Percentiles rank a stretch among this genome's conserved stretches.
phyloP scores from a whole-genome alignment of 2,329 filamentous ascomycete genomes.

The Parastagonospora avenae region DNA sequence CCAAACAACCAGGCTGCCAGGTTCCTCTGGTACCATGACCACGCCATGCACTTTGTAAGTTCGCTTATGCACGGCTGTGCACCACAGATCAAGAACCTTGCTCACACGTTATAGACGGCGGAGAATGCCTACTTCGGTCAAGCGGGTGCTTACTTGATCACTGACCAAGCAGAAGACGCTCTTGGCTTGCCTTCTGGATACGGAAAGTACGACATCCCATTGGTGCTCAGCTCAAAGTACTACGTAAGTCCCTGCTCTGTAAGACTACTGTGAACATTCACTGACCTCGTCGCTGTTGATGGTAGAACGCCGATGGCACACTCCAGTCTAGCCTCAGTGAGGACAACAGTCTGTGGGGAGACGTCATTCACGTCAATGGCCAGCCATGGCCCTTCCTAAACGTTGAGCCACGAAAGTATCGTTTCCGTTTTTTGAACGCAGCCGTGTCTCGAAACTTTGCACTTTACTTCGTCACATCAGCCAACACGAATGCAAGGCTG shows the following conservation, averaged over 20 bases:
- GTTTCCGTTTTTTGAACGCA: conserved; percentile 59
- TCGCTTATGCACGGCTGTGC: conserved; percentile 23
- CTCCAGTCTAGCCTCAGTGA: conserved; percentile 52
- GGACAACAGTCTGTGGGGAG: conserved; percentile 57
- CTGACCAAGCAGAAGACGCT: conserved; percentile 56
- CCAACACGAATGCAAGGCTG: conserved; percentile 40
- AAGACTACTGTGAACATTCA: no score
- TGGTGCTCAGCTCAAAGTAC: conserved; percentile 58
- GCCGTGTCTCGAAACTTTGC: conserved; percentile 48
- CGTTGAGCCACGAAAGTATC: conserved; percentile 64
- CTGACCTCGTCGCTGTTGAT: no score
- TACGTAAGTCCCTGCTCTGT: conserved; percentile 40
- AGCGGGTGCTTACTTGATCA: conserved; percentile 61
- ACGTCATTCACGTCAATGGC: conserved; percentile 63
- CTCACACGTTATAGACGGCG: conserved; percentile 47
- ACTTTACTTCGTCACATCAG: conserved; percentile 53
- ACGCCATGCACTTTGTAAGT: conserved; percentile 38
- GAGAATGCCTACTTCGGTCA: conserved; percentile 64
- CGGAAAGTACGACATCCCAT: conserved; percentile 57
- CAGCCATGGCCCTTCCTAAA: conserved; percentile 63
- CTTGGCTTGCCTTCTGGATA: conserved; percentile 59
- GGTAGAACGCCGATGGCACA: conserved; percentile 52
- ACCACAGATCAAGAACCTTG: conserved; percentile 7
- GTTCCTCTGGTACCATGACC: conserved; percentile 62
- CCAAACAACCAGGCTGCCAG: conserved; percentile 60